Conservation (phyloP, 805 yeast genomes). For the Kodamaea restingae region DNA sequence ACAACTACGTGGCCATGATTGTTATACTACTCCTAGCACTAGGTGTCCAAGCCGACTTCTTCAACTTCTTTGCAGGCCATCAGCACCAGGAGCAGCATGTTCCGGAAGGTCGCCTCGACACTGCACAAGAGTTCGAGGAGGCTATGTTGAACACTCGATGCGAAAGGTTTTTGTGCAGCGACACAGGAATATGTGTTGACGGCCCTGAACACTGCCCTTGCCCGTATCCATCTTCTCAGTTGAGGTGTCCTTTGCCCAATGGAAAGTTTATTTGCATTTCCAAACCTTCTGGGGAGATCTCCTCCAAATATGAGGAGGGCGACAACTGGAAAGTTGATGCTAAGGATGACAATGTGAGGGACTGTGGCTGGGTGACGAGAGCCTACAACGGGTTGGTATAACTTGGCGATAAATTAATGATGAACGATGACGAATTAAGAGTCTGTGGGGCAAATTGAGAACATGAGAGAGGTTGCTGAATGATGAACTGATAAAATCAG, state of each 20-base stretch:
- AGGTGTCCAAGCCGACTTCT: constrained; percentile 27
- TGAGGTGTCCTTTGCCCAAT: constrained; percentile 75
- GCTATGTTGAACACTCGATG: constrained; percentile 47
- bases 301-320: constrained; percentile 33
- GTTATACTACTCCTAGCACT: constrained; percentile 1
- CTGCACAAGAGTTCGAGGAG: constrained; percentile 35
- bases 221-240: constrained; percentile 79
- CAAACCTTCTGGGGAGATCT: constrained; percentile 53
- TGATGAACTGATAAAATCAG: no score
- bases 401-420: neutral
- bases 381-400: constrained; percentile 55
- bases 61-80: constrained; percentile 28
- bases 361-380: constrained; percentile 79
- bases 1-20: constrained; percentile 4
- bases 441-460: no score
- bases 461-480: no score
- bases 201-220: constrained; percentile 79
- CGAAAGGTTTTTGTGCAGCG: constrained; percentile 71
- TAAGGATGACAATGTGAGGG: constrained; percentile 52
- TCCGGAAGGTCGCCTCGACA: constrained; percentile 23
- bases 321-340: constrained; percentile 49
- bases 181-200: constrained; percentile 73
- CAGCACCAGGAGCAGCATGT: constrained; percentile 19
- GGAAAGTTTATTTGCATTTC: constrained; percentile 76
- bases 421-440: neutral